A percentile compares a stretch with the other conserved stretches of the same genome.
Evolutionary conservation across 2,329 filamentous ascomycete species (phyloP).

Genomic region (Mariannaea sp.): DNA sequence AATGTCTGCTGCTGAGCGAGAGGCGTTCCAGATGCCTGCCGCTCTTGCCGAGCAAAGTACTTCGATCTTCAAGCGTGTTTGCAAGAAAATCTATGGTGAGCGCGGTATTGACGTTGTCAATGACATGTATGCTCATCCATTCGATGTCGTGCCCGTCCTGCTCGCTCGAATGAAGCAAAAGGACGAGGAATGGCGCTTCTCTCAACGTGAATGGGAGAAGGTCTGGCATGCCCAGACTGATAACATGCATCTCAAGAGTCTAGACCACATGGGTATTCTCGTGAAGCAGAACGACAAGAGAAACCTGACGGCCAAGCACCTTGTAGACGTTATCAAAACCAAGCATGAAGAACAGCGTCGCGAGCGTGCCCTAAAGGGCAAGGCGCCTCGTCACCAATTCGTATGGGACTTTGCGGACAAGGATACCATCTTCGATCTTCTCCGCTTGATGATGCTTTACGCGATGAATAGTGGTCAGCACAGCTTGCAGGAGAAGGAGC

Average conservation of each 20-base stretch:
- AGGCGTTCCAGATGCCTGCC: slow-evolving; percentile 76
- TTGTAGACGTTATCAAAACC: slow-evolving; percentile 88
- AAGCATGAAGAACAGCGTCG: slow-evolving; percentile 91
- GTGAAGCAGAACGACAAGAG: slow-evolving; percentile 91
- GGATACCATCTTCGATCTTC: slow-evolving; percentile 66
- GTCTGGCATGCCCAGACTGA: slow-evolving; percentile 97
- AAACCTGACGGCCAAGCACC: slow-evolving; percentile 84
- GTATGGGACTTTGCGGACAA: slow-evolving; percentile 74
- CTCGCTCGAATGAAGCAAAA: slow-evolving; percentile 92
- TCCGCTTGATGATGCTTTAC: slow-evolving; percentile 67
- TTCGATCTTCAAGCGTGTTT: slow-evolving; percentile 94
- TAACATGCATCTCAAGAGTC: slow-evolving; percentile 91
- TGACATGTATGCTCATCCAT: slow-evolving; percentile 83
- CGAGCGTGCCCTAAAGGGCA: slow-evolving; percentile 65
- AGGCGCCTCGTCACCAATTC: slow-evolving; percentile 72
- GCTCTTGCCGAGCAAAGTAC: slow-evolving; percentile 92
- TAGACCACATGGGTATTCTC: slow-evolving; percentile 94
- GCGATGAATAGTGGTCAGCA: slow-evolving; percentile 72
- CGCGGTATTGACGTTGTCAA: slow-evolving; percentile 83
- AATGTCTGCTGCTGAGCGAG: slow-evolving; percentile 73
- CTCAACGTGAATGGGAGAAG: slow-evolving; percentile 97
- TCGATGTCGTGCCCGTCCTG: slow-evolving; percentile 85
- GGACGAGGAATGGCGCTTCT: slow-evolving; percentile 96
- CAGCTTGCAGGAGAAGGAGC: slow-evolving; percentile 73
- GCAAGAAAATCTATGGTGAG: slow-evolving; percentile 97